phyloP scores from a whole-genome alignment of 768 basidiomycete genomes.

The Candolleomyces eurysporus region DNA sequence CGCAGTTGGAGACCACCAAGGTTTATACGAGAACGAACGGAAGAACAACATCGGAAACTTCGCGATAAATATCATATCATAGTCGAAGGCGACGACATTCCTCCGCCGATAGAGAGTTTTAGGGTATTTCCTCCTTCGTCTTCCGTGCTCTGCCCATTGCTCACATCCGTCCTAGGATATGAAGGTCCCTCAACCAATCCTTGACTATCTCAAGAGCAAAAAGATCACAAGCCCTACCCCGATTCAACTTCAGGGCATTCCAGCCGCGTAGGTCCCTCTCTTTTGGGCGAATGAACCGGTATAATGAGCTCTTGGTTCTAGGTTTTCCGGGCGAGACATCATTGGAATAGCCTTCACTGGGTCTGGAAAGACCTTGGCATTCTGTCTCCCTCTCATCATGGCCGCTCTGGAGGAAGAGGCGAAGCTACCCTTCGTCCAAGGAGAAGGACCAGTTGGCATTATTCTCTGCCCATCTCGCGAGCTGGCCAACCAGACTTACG shows the following conservation, averaged over 20 bases:
- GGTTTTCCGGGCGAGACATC: conserved; percentile 94
- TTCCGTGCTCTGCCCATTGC: conserved; percentile 4
- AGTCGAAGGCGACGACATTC: conserved; percentile 91
- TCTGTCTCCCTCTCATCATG: conserved; percentile 98
- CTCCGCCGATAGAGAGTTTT: conserved; percentile 91
- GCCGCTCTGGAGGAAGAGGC: conserved; percentile 90
- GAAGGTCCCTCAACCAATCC: conserved; percentile 90
- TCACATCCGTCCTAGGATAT: conserved; percentile 66
- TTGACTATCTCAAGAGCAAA: conserved; percentile 81
- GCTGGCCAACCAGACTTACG: conserved; percentile 94
- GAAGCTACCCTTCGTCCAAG: conserved; percentile 84
- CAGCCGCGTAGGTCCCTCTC: conserved; percentile 72
- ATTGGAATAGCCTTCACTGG: conserved; percentile 99
- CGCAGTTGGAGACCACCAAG: conserved; percentile 84
- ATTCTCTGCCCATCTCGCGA: conserved; percentile 97
- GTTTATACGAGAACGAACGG: conserved; percentile 70
- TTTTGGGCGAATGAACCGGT: conserved; percentile 6
- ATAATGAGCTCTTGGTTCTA: conserved; percentile 30
- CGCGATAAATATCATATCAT: conserved; percentile 93
- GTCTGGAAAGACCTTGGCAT: conserved; percentile 97
- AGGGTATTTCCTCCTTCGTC: conserved; percentile 39
- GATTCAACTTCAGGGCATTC: conserved; percentile 96
- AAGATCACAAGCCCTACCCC: conserved; percentile 88
- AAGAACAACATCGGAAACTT: conserved; percentile 68
- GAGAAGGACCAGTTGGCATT: conserved; percentile 97